Conservation (phyloP, 2,329 filamentous ascomycete genomes). For the Aspergillus pseudonomiae region DNA sequence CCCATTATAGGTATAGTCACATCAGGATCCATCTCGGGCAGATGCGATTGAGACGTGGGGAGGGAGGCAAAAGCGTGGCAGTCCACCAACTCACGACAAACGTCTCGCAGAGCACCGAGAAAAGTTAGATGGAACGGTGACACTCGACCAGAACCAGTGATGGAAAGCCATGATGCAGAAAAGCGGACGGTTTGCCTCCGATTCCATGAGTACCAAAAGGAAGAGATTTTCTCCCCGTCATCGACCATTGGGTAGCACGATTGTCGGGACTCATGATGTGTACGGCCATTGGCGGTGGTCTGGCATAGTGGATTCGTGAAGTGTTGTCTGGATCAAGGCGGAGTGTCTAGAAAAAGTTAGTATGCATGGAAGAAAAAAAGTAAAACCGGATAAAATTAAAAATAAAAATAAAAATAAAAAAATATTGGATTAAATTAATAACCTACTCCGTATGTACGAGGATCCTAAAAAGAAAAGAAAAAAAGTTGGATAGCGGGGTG, state of each 20-base stretch:
- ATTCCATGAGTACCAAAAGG: neutral
- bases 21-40: slow-evolving; percentile 7
- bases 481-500: neutral
- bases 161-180: neutral
- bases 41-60: neutral
- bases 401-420: neutral
- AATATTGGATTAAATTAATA: neutral
- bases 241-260: slow-evolving; percentile 2
- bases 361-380: neutral
- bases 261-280: neutral
- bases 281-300: neutral
- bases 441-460: neutral
- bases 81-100: neutral
- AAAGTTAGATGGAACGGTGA: neutral
- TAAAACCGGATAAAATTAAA: neutral
- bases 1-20: slow-evolving; percentile 6
- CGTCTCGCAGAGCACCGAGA: neutral
- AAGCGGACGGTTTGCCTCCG: neutral
- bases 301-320: neutral
- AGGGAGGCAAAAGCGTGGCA: slow-evolving; percentile 2
- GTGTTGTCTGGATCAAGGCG: neutral
- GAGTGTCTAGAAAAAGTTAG: neutral
- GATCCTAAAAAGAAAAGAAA: neutral
- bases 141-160: neutral
- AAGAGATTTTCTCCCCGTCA: slow-evolving; percentile 2